Evolutionary conservation across 2,329 filamentous ascomycete genomes (phyloP).

Genomic region (Alternaria angustiovoidea): DNA sequence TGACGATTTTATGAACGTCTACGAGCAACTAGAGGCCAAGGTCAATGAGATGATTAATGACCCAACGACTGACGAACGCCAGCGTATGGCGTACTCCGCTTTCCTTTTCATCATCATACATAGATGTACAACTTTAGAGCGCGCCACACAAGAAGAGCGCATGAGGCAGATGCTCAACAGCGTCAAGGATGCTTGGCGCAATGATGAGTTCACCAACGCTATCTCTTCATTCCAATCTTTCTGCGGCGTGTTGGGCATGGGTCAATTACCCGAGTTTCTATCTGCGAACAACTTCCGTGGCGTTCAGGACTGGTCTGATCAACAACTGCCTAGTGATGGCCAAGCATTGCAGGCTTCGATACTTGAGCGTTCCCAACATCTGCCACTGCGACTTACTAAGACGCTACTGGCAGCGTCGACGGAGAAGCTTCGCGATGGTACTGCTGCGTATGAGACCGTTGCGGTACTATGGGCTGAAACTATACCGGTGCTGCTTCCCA

Average conservation of each 20-base stretch:
- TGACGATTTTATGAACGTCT: conserved; percentile 86
- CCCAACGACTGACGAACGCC: conserved; percentile 78
- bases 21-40: conserved; percentile 83
- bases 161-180: conserved; percentile 82
- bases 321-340: conserved; percentile 80
- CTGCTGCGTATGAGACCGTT: conserved; percentile 76
- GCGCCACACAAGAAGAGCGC: conserved; percentile 72
- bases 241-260: conserved; percentile 79
- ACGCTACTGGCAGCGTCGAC: conserved; percentile 92
- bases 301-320: conserved; percentile 82
- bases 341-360: conserved; percentile 80
- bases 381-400: conserved; percentile 88
- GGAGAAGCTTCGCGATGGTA: conserved; percentile 81
- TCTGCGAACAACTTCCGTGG: conserved; percentile 75
- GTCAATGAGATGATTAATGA: conserved; percentile 81
- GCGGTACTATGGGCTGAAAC: conserved; percentile 84
- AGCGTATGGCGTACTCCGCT: conserved; percentile 84
- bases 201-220: conserved; percentile 70
- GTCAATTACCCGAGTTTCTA: conserved; percentile 82
- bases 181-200: conserved; percentile 81
- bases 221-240: conserved; percentile 81
- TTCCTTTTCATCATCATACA: conserved; percentile 96
- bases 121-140: conserved; percentile 78
- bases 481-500: conserved; percentile 83
- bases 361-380: conserved; percentile 74